Conservation (phyloP, 305 asterid species). For the Fraxinus platypoda region DNA sequence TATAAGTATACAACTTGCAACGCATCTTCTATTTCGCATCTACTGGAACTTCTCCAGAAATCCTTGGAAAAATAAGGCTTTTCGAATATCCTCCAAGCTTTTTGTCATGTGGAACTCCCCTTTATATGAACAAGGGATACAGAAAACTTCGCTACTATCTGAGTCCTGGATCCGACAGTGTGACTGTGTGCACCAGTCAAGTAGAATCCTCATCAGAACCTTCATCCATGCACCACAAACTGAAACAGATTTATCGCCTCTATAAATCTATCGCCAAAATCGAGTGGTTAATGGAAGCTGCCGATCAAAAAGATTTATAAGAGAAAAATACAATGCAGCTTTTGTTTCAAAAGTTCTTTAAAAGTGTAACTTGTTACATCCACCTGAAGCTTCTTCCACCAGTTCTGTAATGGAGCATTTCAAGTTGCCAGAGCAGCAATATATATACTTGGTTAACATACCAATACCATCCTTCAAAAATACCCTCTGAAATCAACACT, state of each 20-base stretch:
- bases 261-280: neutral
- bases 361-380: neutral
- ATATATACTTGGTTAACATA: neutral
- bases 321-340: neutral
- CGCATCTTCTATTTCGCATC: neutral
- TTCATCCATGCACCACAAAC: neutral
- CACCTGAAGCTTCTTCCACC: neutral
- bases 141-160: neutral
- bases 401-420: neutral
- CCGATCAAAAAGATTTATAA: neutral
- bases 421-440: neutral
- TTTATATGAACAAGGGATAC: neutral
- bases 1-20: neutral
- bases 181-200: neutral
- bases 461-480: neutral
- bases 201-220: neutral
- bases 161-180: neutral
- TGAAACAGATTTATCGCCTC: neutral
- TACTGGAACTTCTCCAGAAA: neutral
- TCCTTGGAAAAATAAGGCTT: neutral
- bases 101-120: neutral
- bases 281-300: neutral
- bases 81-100: neutral
- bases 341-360: neutral
- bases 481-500: neutral